Evolutionary conservation across 2,329 filamentous ascomycete species (phyloP).

Genomic region (Neodidymelliopsis sp.): DNA sequence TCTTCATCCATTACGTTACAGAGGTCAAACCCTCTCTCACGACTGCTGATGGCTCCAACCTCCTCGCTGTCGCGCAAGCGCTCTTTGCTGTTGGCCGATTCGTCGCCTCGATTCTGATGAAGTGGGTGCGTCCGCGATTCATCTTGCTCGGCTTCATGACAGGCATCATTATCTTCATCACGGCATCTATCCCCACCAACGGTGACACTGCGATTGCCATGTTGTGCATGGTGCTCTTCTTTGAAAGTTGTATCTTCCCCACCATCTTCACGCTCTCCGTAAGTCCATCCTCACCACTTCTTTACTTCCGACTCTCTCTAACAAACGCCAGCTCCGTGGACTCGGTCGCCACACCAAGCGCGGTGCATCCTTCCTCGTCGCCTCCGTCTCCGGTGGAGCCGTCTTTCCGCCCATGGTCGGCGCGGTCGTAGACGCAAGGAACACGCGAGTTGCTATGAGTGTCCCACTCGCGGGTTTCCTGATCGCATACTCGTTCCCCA

Average conservation of each 20-base stretch:
- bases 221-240: slow-evolving; percentile 61
- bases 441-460: slow-evolving; percentile 35
- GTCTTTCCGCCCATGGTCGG: slow-evolving; percentile 40
- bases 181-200: slow-evolving; percentile 56
- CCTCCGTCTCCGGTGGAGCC: slow-evolving; percentile 33
- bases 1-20: slow-evolving; percentile 54
- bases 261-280: slow-evolving; percentile 38
- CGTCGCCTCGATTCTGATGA: slow-evolving; percentile 58
- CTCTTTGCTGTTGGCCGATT: slow-evolving; percentile 66
- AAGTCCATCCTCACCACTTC: no score
- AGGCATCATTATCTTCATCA: slow-evolving; percentile 60
- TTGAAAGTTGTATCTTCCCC: slow-evolving; percentile 57
- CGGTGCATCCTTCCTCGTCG: slow-evolving; percentile 36
- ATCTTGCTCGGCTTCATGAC: slow-evolving; percentile 60
- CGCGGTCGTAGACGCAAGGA: slow-evolving; percentile 34
- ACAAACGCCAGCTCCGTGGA: no score
- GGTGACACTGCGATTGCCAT: slow-evolving; percentile 53
- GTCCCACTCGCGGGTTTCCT: slow-evolving; percentile 40
- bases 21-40: slow-evolving; percentile 48
- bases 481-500: slow-evolving; percentile 37
- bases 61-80: slow-evolving; percentile 61
- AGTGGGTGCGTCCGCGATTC: slow-evolving; percentile 63
- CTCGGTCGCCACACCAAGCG: slow-evolving; percentile 40
- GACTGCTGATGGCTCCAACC: slow-evolving; percentile 36
- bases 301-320: no score